Conservation (phyloP, 2,329 filamentous ascomycete genomes). For the Fusarium siculi region DNA sequence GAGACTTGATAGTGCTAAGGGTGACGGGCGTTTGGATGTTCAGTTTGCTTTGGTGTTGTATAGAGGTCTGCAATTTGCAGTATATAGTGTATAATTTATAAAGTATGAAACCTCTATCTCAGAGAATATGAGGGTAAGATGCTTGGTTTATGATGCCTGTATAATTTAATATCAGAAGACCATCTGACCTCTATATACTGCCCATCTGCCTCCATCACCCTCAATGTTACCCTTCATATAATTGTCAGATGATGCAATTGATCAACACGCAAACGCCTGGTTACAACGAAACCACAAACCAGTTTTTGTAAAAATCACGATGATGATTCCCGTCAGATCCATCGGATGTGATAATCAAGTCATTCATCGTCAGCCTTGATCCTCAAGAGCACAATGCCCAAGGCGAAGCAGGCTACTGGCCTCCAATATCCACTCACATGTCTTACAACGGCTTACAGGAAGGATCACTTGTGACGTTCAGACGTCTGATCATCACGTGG, state of each 20-base stretch:
- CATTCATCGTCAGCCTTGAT: not conserved
- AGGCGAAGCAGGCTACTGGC: accelerated
- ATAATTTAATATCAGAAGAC: no score
- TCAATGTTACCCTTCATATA: accelerated
- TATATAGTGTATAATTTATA: accelerated
- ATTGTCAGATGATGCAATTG: not conserved
- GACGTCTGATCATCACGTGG: not conserved
- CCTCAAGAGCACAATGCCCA: not conserved
- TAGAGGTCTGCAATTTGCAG: accelerated
- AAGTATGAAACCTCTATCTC: accelerated
- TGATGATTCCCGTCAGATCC: accelerated
- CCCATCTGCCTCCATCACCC: accelerated
- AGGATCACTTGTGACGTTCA: accelerated
- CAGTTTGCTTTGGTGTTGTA: no score
- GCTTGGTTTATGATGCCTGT: accelerated
- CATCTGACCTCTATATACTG: no score
- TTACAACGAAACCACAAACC: accelerated
- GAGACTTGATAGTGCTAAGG: not conserved
- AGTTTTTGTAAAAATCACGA: accelerated
- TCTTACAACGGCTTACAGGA: not conserved
- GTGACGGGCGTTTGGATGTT: no score
- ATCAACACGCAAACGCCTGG: not conserved
- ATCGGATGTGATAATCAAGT: accelerated
- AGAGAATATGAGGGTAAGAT: accelerated
- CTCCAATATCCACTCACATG: not conserved